Evolutionary conservation across 1,284 basidiomycete species (phyloP).

Genomic region (Ceratobasidium sp.): DNA sequence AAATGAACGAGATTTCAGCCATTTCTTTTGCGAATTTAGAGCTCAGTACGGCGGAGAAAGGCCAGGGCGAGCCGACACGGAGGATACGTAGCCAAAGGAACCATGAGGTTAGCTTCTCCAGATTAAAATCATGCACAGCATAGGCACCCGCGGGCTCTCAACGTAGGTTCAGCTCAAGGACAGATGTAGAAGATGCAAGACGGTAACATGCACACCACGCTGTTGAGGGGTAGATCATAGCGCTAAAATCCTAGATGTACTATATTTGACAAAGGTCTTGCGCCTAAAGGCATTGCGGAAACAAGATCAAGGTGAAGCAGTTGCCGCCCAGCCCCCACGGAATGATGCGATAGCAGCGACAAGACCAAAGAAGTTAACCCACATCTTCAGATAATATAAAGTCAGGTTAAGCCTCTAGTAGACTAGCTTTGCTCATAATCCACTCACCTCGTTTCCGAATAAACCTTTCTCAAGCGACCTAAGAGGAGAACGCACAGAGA

Average conservation of each 20-base stretch:
- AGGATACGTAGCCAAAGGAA: neutral
- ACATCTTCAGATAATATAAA: slow-evolving; percentile 58
- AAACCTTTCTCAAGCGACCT: slow-evolving; percentile 77
- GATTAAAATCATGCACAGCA: slow-evolving; percentile 14
- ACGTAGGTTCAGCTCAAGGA: neutral
- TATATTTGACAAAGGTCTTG: neutral
- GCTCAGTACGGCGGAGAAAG: neutral
- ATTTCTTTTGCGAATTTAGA: too few relatives aligned
- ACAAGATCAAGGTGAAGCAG: slow-evolving; percentile 59
- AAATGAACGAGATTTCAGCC: too few relatives aligned
- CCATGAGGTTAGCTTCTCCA: neutral
- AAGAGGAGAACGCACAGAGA: slow-evolving; percentile 7
- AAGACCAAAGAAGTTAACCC: slow-evolving; percentile 70
- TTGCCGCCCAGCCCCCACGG: slow-evolving; percentile 78
- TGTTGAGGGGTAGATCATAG: neutral
- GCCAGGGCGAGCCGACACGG: neutral
- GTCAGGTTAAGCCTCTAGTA: neutral
- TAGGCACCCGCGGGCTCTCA: slow-evolving; percentile 1
- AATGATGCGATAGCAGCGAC: slow-evolving; percentile 73
- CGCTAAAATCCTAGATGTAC: neutral
- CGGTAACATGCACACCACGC: too few relatives aligned
- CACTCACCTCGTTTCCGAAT: slow-evolving; percentile 69
- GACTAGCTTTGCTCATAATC: slow-evolving; percentile 3
- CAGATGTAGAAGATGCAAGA: too few relatives aligned
- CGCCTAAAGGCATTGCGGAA: neutral